Evolutionary conservation across 2,329 filamentous ascomycete genomes (phyloP).

Genomic region (Botrytis galanthina): DNA sequence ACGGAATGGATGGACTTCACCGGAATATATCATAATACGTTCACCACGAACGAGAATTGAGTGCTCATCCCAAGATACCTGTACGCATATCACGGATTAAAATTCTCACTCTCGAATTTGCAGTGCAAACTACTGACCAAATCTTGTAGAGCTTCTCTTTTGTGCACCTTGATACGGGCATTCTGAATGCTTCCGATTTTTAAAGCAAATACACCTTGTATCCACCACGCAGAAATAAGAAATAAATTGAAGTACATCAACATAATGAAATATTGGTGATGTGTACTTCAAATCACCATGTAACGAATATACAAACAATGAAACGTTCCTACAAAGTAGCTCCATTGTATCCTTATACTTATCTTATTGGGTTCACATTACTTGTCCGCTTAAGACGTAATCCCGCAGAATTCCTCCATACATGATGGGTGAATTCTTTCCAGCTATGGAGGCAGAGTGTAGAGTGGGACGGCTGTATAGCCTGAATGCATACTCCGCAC

Average conservation of each 20-base stretch:
- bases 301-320: not conserved
- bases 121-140: constrained; percentile 46
- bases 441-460: not conserved
- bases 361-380: not conserved
- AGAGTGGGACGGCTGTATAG: constrained; percentile 4
- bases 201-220: constrained; percentile 26
- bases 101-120: not conserved
- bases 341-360: constrained; percentile 5
- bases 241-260: not conserved
- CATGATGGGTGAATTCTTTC: not conserved
- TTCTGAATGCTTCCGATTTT: constrained; percentile 18
- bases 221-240: not conserved
- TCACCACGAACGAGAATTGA: constrained; percentile 62
- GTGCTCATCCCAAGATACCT: constrained; percentile 62
- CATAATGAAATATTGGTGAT: not conserved
- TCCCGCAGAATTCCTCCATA: not conserved
- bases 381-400: not conserved
- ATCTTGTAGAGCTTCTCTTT: constrained; percentile 52
- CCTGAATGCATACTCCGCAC: constrained; percentile 9
- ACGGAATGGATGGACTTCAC: constrained; percentile 61
- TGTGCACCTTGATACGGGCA: not conserved
- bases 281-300: not conserved
- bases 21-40: constrained; percentile 59
- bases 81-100: not conserved
- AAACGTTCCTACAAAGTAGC: not conserved